Conservation (phyloP, 2,329 filamentous ascomycete genomes). For the Aspergillus carbonarius region DNA sequence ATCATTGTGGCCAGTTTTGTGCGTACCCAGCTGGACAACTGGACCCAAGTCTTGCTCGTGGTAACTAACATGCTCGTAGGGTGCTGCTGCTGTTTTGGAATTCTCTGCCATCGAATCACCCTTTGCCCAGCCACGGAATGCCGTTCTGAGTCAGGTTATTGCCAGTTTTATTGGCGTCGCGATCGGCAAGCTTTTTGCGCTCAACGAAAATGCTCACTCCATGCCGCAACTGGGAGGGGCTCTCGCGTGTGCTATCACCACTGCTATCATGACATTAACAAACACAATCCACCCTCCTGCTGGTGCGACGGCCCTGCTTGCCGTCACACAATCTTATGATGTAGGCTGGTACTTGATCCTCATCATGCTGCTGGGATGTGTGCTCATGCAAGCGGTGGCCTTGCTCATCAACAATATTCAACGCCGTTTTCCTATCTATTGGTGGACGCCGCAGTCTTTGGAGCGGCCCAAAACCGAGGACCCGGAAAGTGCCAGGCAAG, state of each 20-base stretch:
- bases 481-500: slow-evolving; percentile 17
- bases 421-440: slow-evolving; percentile 66
- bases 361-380: slow-evolving; percentile 60
- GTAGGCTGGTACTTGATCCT: slow-evolving; percentile 71
- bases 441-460: slow-evolving; percentile 53
- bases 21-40: slow-evolving; percentile 35
- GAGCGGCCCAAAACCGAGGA: slow-evolving; percentile 13
- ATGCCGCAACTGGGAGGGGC: slow-evolving; percentile 66
- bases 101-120: slow-evolving; percentile 72
- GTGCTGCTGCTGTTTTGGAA: slow-evolving; percentile 72
- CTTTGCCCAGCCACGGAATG: slow-evolving; percentile 70
- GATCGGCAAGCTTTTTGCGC: slow-evolving; percentile 64
- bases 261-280: slow-evolving; percentile 65
- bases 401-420: slow-evolving; percentile 69
- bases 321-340: slow-evolving; percentile 54
- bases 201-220: slow-evolving; percentile 48
- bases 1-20: slow-evolving; percentile 71
- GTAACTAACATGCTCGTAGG: slow-evolving; percentile 46
- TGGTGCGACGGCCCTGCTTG: slow-evolving; percentile 70
- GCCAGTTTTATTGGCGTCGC: slow-evolving; percentile 61
- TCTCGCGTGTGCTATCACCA: slow-evolving; percentile 63
- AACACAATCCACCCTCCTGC: slow-evolving; percentile 73
- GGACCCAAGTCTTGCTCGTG: not conserved
- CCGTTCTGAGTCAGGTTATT: slow-evolving; percentile 65
- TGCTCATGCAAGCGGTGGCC: slow-evolving; percentile 62